Evolutionary conservation across 2,329 filamentous ascomycete species (phyloP).

Genomic region (Davidsoniella eucalypti): DNA sequence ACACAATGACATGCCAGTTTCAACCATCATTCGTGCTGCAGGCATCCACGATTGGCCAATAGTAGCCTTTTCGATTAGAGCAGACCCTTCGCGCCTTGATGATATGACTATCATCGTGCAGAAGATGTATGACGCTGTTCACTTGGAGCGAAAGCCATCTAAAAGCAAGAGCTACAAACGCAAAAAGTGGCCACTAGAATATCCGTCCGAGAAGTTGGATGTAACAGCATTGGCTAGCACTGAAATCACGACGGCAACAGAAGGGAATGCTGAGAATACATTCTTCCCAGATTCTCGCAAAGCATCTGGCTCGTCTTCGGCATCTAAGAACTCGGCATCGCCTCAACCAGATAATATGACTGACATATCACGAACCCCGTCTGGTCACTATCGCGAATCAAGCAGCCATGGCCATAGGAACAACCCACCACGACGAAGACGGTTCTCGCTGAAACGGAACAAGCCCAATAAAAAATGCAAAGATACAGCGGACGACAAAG

Average conservation of each 20-base stretch:
- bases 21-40: constrained; percentile 41
- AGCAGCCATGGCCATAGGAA: no score
- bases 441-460: constrained; percentile 9
- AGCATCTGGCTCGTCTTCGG: no score
- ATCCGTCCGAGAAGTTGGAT: background rate
- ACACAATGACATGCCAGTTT: constrained; percentile 30
- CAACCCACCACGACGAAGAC: background rate
- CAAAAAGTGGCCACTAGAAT: constrained; percentile 3
- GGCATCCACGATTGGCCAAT: constrained; percentile 76
- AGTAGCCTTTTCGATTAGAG: constrained; percentile 39
- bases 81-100: constrained; percentile 31
- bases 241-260: background rate
- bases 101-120: constrained; percentile 30
- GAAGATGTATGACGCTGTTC: constrained; percentile 17
- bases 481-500: background rate
- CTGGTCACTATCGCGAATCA: no score
- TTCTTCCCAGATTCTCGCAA: no score
- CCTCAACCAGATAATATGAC: no score
- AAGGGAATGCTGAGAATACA: background rate
- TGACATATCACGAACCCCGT: no score
- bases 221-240: no score
- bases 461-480: background rate
- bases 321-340: no score
- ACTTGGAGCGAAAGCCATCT: background rate
- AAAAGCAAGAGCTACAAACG: background rate